Conservation (phyloP, 2,329 filamentous ascomycete species). For the Epichloe sylvatica region DNA sequence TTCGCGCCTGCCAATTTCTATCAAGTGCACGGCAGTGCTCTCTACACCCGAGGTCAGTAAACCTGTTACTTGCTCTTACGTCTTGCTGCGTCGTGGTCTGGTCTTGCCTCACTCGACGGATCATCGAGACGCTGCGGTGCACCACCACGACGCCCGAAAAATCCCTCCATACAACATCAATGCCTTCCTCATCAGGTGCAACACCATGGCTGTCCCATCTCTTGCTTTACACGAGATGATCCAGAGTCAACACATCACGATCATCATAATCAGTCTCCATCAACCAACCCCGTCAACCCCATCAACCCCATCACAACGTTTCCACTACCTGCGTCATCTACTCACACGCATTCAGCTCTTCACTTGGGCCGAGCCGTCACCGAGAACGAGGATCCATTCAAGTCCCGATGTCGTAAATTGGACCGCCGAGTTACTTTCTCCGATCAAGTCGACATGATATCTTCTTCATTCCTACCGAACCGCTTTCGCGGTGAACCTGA, state of each 20-base stretch:
- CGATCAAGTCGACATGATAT: slow-evolving; percentile 33
- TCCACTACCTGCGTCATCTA: neutral
- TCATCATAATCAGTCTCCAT: neutral
- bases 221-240: neutral
- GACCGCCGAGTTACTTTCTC: slow-evolving; percentile 19
- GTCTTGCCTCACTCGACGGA: neutral
- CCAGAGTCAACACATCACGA: neutral
- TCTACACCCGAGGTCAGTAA: slow-evolving; percentile 1
- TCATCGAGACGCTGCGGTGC: neutral
- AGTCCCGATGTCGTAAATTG: slow-evolving; percentile 22
- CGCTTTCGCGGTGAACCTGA: slow-evolving; percentile 48
- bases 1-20: neutral
- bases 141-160: neutral
- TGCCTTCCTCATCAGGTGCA: neutral
- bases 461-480: slow-evolving; percentile 41
- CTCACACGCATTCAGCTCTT: slow-evolving; percentile 4
- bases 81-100: neutral
- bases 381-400: slow-evolving; percentile 8
- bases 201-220: neutral
- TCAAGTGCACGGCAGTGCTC: neutral
- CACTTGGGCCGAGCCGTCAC: slow-evolving; percentile 7
- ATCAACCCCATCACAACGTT: neutral
- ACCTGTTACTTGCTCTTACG: neutral
- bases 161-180: neutral
- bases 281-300: neutral